Conservation (phyloP, 495 filamentous ascomycete genomes). For the Penicillium manginii region DNA sequence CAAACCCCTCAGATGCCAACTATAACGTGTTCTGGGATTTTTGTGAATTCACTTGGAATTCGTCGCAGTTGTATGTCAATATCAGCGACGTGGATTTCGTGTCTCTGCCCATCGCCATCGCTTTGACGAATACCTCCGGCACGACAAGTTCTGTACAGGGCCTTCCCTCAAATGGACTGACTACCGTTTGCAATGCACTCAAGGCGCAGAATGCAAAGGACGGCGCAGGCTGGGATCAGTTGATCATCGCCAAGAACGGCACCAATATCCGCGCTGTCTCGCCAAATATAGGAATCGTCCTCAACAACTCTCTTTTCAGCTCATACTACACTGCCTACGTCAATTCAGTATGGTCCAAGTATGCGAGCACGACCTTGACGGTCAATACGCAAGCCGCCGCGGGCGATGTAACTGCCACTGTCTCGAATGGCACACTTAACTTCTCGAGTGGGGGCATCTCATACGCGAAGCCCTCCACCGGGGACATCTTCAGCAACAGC, state of each 20-base stretch:
- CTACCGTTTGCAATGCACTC: conserved; percentile 56
- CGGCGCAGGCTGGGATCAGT: conserved; percentile 63
- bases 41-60: conserved; percentile 75
- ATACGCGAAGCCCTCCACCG: conserved; percentile 60
- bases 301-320: conserved; percentile 59
- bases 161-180: conserved; percentile 59
- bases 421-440: conserved; percentile 51
- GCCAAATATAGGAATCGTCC: conserved; percentile 64
- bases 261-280: conserved; percentile 62
- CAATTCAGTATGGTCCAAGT: conserved; percentile 64
- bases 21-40: conserved; percentile 69
- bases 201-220: conserved; percentile 56
- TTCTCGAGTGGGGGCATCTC: conserved; percentile 50
- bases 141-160: conserved; percentile 59
- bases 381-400: conserved; percentile 66
- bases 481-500: conserved; percentile 72
- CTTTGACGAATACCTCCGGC: conserved; percentile 58
- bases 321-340: conserved; percentile 69
- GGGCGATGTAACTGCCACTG: conserved; percentile 55
- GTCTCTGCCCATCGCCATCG: conserved; percentile 64
- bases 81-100: conserved; percentile 79
- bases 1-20: conserved; percentile 68
- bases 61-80: conserved; percentile 70
- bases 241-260: conserved; percentile 58
- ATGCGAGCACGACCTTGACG: conserved; percentile 49